Evolutionary conservation across 2,329 filamentous ascomycete genomes (phyloP).

Genomic region (Aspergillus phoenicis): DNA sequence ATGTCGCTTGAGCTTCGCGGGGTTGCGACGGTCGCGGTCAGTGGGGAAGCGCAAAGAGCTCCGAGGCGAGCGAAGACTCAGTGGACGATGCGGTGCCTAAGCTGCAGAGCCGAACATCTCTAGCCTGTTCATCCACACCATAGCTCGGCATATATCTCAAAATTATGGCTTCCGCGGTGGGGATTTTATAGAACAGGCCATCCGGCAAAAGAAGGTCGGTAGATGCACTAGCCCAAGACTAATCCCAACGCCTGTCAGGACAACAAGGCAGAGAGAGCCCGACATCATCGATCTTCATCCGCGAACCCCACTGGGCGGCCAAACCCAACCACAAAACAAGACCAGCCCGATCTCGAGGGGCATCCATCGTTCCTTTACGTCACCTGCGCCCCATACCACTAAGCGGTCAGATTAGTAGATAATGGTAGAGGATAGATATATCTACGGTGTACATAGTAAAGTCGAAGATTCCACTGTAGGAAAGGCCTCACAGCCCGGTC

Average conservation of each 20-base stretch:
- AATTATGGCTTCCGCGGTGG: not conserved
- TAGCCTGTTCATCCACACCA: not conserved
- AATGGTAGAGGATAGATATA: not conserved
- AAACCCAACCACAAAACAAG: not conserved
- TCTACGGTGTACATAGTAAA: not conserved
- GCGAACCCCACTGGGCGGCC: conserved; percentile 1
- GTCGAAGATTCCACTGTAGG: not conserved
- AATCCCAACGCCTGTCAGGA: not conserved
- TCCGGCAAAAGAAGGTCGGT: not conserved
- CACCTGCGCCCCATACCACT: not conserved
- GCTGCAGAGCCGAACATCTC: not conserved
- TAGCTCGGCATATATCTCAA: not conserved
- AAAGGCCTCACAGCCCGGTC: not conserved
- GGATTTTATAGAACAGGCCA: not conserved
- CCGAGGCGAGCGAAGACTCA: not conserved
- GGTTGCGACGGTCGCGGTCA: conserved; percentile 8
- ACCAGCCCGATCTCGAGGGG: not conserved
- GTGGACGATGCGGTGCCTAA: not conserved
- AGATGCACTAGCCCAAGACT: not conserved
- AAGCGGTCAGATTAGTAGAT: not conserved
- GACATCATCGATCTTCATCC: conserved; percentile 9
- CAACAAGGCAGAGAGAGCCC: not conserved
- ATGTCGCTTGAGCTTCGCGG: conserved; percentile 50
- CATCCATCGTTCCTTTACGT: not conserved
- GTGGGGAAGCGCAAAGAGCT: conserved; percentile 5